Base-by-base conservation (phyloP, 1,284 basidiomycete genomes). In the Naganishia sp. region DNA sequence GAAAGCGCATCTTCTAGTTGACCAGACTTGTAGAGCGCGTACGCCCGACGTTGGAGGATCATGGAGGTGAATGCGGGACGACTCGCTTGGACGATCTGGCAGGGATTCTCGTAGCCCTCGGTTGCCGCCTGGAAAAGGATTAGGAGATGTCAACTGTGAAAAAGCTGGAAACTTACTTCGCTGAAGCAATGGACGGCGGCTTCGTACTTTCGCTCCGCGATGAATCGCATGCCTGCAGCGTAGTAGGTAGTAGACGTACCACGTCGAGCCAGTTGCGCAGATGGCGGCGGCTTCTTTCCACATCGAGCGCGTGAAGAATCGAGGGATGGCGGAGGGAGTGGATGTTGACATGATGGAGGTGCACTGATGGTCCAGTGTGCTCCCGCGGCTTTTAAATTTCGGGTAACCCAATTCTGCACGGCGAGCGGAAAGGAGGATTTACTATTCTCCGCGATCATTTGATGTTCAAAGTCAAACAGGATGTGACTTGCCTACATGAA, bases 1-100 rank as follows among this genome's bases (percentile, higher is more conserved):
- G 54, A 56, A 6, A 56, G n/a, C 21, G 54, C 54, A 31, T 56
- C 54, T 3, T 56, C 54, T 13, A 25, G 25, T 6, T 21, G n/a
- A 13, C 41, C 54, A n/a, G 25, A 42, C 21, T 45, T 25, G 54
- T 42, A 56, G 1, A 56, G 23, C 11, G 41, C 54, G 32, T 21
- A 46, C 3, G 39, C 42, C 11, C 55, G 25, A 6, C 42, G 55
- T 0, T 35, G 3, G 18, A 23, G 21, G 13, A 57, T 47, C 15
- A 31, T 46, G n/a, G 55, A n/a, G 54, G 42, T 43, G 28, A 56
- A 13, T 5, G 1, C 13, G 32, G 21, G 6, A 10, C 54, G 42
- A 23, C 11, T 23, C 4, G 43, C 43, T n/a, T 23, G 21, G 17
- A 46, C 55, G 28, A 57, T 57, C 43, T 31, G 45, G 43, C 45